These are phyloP conservation scores for Byssothecium circinans DNA, from an alignment of 2,329 filamentous ascomycete species.

Conservation along the genomic window DNA sequence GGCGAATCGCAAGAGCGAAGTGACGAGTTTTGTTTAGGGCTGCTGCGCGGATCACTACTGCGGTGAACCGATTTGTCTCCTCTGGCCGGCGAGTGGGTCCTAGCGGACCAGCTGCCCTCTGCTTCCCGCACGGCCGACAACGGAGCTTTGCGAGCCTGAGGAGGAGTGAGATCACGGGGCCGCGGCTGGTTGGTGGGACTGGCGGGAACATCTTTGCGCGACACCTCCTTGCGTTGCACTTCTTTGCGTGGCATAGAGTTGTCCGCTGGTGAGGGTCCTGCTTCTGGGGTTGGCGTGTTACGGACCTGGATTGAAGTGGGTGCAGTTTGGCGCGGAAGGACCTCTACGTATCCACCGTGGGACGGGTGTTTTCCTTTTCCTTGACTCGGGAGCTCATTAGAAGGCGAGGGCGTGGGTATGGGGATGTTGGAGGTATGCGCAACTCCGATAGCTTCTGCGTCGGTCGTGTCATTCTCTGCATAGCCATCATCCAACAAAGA, in stretches of 20 bases:
- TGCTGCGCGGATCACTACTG: conserved; percentile 10
- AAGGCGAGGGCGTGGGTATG: conserved; percentile 33
- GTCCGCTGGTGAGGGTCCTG: conserved; percentile 20
- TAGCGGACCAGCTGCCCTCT: conserved; percentile 18
- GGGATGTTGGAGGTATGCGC: conserved; percentile 47
- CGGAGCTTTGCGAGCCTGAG: conserved; percentile 23
- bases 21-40: conserved; percentile 18
- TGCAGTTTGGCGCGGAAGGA: conserved; percentile 28
- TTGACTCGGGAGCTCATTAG: background rate
- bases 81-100: conserved; percentile 5
- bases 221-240: conserved; percentile 5
- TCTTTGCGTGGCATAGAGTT: conserved; percentile 25
- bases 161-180: conserved; percentile 22
- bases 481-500: conserved; percentile 34
- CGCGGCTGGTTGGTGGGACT: conserved; percentile 16
- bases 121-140: conserved; percentile 35
- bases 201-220: conserved; percentile 21
- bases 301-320: conserved; percentile 22
- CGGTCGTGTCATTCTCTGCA: conserved; percentile 30
- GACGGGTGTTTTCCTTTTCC: conserved; percentile 17
- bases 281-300: conserved; percentile 33
- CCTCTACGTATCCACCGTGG: conserved; percentile 32
- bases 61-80: conserved; percentile 9
- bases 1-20: conserved; percentile 21
- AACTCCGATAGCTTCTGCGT: conserved; percentile 43